A percentile compares a stretch with the other conserved stretches of the same genome.
Conservation (phyloP, 2,329 filamentous ascomycete species). For the Parastagonospora avenae region DNA sequence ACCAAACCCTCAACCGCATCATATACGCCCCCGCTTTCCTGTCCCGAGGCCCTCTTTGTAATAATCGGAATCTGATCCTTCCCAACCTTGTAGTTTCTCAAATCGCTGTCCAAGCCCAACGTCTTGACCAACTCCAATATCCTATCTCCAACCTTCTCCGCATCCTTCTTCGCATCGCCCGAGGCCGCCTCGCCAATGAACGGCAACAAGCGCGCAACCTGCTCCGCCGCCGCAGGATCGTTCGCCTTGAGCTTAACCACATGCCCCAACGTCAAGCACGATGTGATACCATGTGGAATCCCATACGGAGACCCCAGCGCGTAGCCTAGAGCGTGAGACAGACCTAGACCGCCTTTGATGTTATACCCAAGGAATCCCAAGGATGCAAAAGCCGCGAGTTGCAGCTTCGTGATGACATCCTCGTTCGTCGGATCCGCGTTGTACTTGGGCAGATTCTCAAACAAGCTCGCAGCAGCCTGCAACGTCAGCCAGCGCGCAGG, state of each 20-base stretch:
- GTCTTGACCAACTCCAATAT: slow-evolving; percentile 51
- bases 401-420: slow-evolving; percentile 56
- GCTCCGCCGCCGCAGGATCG: slow-evolving; percentile 51
- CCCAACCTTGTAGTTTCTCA: slow-evolving; percentile 53
- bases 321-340: slow-evolving; percentile 56
- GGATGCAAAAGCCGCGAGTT: slow-evolving; percentile 58
- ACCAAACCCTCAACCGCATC: slow-evolving; percentile 52
- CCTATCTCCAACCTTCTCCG: slow-evolving; percentile 51
- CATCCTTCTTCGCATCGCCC: slow-evolving; percentile 52
- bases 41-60: slow-evolving; percentile 51
- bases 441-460: slow-evolving; percentile 55
- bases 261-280: slow-evolving; percentile 59
- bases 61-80: slow-evolving; percentile 51
- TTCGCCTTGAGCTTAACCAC: slow-evolving; percentile 60
- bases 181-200: slow-evolving; percentile 48
- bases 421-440: slow-evolving; percentile 53
- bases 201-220: slow-evolving; percentile 52
- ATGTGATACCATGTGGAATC: slow-evolving; percentile 63
- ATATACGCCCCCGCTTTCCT: slow-evolving; percentile 51
- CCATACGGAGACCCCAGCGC: slow-evolving; percentile 60
- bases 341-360: slow-evolving; percentile 56
- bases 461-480: slow-evolving; percentile 54
- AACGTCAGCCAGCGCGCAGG: slow-evolving; percentile 55
- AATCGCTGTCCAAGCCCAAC: slow-evolving; percentile 52
- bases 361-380: slow-evolving; percentile 59